Base-by-base conservation (phyloP, 2,329 filamentous ascomycete genomes). In the Monilinia laxa region DNA sequence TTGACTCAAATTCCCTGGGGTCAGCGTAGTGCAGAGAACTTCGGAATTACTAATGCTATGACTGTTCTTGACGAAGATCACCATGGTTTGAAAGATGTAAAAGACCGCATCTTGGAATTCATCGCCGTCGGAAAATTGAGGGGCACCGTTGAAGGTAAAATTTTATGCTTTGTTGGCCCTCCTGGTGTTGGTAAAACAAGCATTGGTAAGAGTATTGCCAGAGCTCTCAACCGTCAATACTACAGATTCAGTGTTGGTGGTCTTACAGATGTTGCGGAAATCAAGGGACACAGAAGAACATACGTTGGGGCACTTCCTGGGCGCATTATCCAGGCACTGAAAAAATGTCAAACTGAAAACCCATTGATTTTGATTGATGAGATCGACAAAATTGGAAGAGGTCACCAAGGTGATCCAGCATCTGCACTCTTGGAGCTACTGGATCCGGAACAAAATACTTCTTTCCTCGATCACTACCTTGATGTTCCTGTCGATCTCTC, bases 261-360 rank as follows among this genome's bases (percentile, higher is more conserved):
- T 73, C 84, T 99, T 71, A 96, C 94, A 4, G 95, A 99, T 79
- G 96, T 99, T 70, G 95, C 95, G 23, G 95, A 99, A 78, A 98
- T 99, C 83, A 99, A 99, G 82, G 95, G 95, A 62, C 95, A 99
- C 78, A 86, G 95, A 74, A 87, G 95, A 73, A 99, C 95, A 3
- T 99, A 99, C 73, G 95, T 99, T 64, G 95, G 96, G 70, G 95
- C 95, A 35, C 82, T 99, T 47, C 95, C 95, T 4, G 96, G 95
- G 62, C 91, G 96, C 68, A 97, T 99, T 76, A 98, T 99, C 69
- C 96, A 99, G 79, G 95, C 95, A 0, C 81, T 99, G 75, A 99
- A 99, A 84, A 99, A 99, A 79, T 98, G 94, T 77, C 93, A 98
- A 80, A 99, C 95, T 0, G 96, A 99, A 79, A 99, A 99, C 77